A percentile compares a stretch with the other conserved stretches of the same genome.
phyloP scores from a whole-genome alignment of 805 yeast species.

The Ogataea dorogensis region DNA sequence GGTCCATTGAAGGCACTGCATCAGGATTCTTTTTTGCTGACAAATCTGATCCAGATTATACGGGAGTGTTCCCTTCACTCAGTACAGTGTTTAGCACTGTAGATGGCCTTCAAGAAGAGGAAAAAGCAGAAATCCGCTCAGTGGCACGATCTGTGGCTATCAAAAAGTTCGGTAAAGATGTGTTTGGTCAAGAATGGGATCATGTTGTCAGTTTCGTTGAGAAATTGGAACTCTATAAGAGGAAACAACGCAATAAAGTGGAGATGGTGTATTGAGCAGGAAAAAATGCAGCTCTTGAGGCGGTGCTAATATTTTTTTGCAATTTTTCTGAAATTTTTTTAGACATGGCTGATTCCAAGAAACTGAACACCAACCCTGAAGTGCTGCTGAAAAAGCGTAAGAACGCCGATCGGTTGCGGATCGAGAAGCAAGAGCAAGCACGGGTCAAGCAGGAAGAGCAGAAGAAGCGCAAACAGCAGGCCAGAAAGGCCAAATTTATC shows the following conservation, averaged over 20 bases:
- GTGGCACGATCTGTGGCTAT: constrained; percentile 26
- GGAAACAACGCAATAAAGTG: constrained; percentile 29
- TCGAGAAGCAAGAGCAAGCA: constrained; percentile 70
- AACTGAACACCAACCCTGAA: constrained; percentile 71
- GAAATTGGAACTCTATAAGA: constrained; percentile 22
- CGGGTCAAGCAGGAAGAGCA: constrained; percentile 47
- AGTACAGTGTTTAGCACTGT: constrained; percentile 45
- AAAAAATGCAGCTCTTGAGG: too few relatives aligned
- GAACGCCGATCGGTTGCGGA: constrained; percentile 68
- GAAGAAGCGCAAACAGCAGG: constrained; percentile 42
- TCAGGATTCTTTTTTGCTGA: constrained; percentile 82
- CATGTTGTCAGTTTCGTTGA: constrained; percentile 13
- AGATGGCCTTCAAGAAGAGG: constrained; percentile 12
- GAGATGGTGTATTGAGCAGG: constrained; percentile 33
- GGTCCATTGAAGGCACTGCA: constrained; percentile 34
- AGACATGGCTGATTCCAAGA: constrained; percentile 25
- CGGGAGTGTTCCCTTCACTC: constrained; percentile 36
- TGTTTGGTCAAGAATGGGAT: constrained; percentile 27
- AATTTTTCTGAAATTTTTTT: constrained; percentile 9
- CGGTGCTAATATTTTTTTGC: constrained; percentile 1
- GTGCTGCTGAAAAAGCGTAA: constrained; percentile 75
- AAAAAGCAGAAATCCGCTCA: constrained; percentile 20
- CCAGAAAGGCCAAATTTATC: constrained; percentile 53
- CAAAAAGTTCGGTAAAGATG: constrained; percentile 28
- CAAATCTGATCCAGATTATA: constrained; percentile 67